Conservation (phyloP, 352 stramenopile species). For the Pythium rishiriense region DNA sequence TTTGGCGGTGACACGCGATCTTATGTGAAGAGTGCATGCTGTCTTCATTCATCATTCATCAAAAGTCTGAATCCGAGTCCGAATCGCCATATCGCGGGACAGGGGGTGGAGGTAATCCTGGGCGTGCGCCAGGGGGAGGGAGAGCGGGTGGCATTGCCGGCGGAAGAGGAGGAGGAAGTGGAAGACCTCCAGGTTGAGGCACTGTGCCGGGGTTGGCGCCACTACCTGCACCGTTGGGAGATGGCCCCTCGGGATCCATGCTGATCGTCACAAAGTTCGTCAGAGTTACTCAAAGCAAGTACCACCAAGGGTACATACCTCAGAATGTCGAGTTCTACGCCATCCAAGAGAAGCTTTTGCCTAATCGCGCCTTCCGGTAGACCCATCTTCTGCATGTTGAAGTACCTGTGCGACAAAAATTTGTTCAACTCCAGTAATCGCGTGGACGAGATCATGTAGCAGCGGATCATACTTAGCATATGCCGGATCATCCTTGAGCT, state of each 20-base stretch:
- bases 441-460: background rate
- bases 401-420: constrained; percentile 55
- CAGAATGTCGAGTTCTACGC: constrained; percentile 68
- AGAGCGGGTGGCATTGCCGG: constrained; percentile 30
- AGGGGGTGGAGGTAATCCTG: constrained; percentile 49
- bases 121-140: constrained; percentile 34
- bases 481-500: constrained; percentile 78
- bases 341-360: constrained; percentile 82
- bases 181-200: constrained; percentile 6
- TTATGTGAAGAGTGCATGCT: too few species aligned
- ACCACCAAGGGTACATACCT: constrained; percentile 40
- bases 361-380: constrained; percentile 79
- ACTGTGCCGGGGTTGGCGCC: constrained; percentile 16
- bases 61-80: constrained; percentile 36
- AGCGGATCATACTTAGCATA: constrained; percentile 57
- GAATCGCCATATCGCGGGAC: constrained; percentile 54
- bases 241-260: constrained; percentile 81
- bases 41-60: constrained; percentile 2
- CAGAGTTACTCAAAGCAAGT: background rate
- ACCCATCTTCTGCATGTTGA: constrained; percentile 82
- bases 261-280: constrained; percentile 29
- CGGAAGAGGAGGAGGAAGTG: constrained; percentile 38
- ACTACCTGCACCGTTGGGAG: constrained; percentile 45
- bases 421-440: too few species aligned
- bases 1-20: background rate